Conservation (phyloP, 768 basidiomycete genomes). For the Boletus pseudopeckii region DNA sequence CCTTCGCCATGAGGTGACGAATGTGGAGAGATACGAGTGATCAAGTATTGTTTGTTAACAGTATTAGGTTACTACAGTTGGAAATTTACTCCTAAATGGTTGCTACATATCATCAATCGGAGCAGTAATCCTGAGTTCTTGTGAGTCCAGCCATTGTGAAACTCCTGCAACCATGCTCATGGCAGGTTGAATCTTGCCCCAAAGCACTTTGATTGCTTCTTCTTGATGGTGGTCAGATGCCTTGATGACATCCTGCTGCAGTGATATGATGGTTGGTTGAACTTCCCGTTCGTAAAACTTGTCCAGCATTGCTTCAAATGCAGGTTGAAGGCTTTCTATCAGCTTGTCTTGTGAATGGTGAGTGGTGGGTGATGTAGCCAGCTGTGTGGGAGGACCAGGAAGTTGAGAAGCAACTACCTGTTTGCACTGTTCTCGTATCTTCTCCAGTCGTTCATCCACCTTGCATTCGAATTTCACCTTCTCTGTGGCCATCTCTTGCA, state of each 20-base stretch:
- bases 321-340: conserved; percentile 20
- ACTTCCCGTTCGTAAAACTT: conserved; percentile 25
- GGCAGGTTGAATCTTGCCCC: conserved; percentile 30
- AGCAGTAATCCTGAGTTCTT: conserved; percentile 23
- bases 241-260: conserved; percentile 8
- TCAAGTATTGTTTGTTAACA: not conserved
- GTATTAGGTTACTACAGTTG: conserved; percentile 6
- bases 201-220: conserved; percentile 21
- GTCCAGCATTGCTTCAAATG: conserved; percentile 16
- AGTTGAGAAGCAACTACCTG: conserved; percentile 10
- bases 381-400: not conserved
- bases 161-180: conserved; percentile 31
- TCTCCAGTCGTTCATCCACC: conserved; percentile 13
- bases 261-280: conserved; percentile 14
- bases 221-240: conserved; percentile 21
- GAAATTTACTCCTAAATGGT: conserved; percentile 1
- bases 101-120: conserved; percentile 2
- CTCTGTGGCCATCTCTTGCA: conserved; percentile 14
- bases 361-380: not conserved
- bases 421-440: conserved; percentile 18
- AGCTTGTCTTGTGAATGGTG: conserved; percentile 8
- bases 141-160: conserved; percentile 30
- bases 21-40: not conserved
- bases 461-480: conserved; percentile 11
- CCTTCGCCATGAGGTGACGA: conserved; percentile 13